Evolutionary conservation across 805 yeast genomes (phyloP), one percentile per base, ranked within the genome.

Genomic region (Yarrowia sp.): DNA sequence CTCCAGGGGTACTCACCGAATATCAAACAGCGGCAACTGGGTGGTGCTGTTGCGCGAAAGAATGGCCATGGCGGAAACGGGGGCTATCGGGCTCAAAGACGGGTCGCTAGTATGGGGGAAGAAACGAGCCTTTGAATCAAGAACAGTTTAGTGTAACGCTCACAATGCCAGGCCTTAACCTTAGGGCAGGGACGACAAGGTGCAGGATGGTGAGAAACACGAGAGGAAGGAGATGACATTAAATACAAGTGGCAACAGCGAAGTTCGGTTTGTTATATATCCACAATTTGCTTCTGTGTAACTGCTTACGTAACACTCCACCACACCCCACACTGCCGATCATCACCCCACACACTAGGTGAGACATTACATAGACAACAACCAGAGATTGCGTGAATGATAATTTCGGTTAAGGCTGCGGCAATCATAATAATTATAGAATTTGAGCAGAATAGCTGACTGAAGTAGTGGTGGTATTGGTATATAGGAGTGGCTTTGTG

Each of bases 11-110:
- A 56, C 63, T 56, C 48, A 59, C 45, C 70, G 63, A 41, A 65
- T 63, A 38, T 69, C 70, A 68, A 69, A 69, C 45, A 63, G 63
- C 35, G 67, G 69, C 40, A 67, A 38, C 61, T 65, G 58, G 40
- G 55, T 43, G 22, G 69, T 26, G 58, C 69, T 67, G 49, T 26
- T 45, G 45, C 52, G 49, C 41, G 70, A 40, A 26, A 56, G 15
- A 26, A 67, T 40, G 43, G 50, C 70, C 59, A 45, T 49, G 46
- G 35, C 52, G 52, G 10, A 14, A 22, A 42, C 9, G 43, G 15
- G 8, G n/a, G 43, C 8, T 41, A 9, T 45, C 15, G 16, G 49
- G 16, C 26, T 45, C 26, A 26, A 19, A 8, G 12, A 2, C 4
- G 8, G 19, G 26, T 5, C 26, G 38, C 12, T 26, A 11, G 32